Percentiles rank a stretch among this genome's conserved stretches.
Evolutionary conservation across 2,329 filamentous ascomycete genomes (phyloP).

Genomic region (Trichoderma semiorbis): DNA sequence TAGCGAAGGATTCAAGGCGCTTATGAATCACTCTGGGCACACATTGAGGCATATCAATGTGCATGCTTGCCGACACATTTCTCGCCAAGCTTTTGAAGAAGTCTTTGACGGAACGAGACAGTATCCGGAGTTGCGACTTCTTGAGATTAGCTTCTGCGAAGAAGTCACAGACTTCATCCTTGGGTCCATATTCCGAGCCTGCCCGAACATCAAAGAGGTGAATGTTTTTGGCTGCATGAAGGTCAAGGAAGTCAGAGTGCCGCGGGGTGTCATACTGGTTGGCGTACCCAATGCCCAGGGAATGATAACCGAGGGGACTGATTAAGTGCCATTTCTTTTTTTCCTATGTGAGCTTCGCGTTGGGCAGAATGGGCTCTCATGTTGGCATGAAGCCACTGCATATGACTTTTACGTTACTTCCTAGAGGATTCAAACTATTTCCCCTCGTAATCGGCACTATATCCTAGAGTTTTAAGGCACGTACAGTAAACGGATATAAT

Average conservation of each 20-base stretch:
- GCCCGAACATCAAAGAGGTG: constrained; percentile 57
- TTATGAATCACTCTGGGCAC: constrained; percentile 79
- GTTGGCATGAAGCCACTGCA: not conserved
- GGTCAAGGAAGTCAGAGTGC: constrained; percentile 52
- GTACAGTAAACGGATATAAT: not conserved
- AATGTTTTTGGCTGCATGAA: constrained; percentile 66
- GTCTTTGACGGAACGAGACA: constrained; percentile 60
- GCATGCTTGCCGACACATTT: constrained; percentile 81
- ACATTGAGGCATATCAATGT: constrained; percentile 67
- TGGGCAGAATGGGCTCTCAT: not conserved
- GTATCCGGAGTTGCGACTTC: constrained; percentile 66
- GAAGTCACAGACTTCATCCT: constrained; percentile 63
- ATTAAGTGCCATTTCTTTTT: constrained; percentile 18
- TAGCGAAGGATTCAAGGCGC: constrained; percentile 68
- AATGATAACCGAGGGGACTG: constrained; percentile 54
- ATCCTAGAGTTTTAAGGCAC: not conserved
- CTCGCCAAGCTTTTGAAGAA: constrained; percentile 65
- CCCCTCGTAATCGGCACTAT: not conserved
- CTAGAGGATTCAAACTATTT: not conserved
- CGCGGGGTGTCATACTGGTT: constrained; percentile 53
- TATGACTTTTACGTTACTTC: not conserved
- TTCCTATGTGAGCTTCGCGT: not conserved
- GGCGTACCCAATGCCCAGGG: constrained; percentile 57
- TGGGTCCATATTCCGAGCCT: constrained; percentile 60
- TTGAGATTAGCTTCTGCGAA: constrained; percentile 77